These are phyloP conservation scores for Aspergillus conjunctus DNA, from an alignment of 495 filamentous ascomycete species.

Conservation along the genomic window DNA sequence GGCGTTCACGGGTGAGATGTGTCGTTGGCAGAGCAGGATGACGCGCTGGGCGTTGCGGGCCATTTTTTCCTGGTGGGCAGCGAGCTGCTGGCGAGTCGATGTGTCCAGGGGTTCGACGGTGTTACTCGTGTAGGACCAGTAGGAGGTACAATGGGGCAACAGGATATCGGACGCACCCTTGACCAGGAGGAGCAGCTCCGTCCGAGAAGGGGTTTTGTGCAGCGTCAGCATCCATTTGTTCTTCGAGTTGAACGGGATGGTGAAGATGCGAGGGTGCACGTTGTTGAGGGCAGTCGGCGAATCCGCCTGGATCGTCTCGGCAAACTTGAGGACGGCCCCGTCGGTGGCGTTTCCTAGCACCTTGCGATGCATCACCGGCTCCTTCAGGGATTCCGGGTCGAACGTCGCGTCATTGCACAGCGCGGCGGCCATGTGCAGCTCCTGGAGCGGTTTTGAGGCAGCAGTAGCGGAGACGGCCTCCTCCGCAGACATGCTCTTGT, in stretches of 20 bases:
- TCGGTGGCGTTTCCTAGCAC: slow-evolving; percentile 76
- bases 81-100: slow-evolving; percentile 36
- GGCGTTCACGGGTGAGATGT: slow-evolving; percentile 24
- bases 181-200: slow-evolving; percentile 37
- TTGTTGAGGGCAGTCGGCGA: slow-evolving; percentile 57
- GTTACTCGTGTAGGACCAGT: slow-evolving; percentile 41
- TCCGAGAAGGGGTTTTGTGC: slow-evolving; percentile 23
- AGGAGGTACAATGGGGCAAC: slow-evolving; percentile 45
- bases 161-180: slow-evolving; percentile 58
- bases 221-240: slow-evolving; percentile 64
- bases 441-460: slow-evolving; percentile 25
- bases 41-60: slow-evolving; percentile 54
- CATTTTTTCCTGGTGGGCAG: slow-evolving; percentile 42
- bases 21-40: slow-evolving; percentile 49
- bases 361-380: slow-evolving; percentile 56
- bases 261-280: background rate
- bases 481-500: slow-evolving; percentile 21
- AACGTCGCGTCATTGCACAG: slow-evolving; percentile 74
- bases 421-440: slow-evolving; percentile 27
- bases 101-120: slow-evolving; percentile 38
- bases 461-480: slow-evolving; percentile 20
- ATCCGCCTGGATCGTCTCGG: slow-evolving; percentile 53
- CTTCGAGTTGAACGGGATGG: slow-evolving; percentile 73
- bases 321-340: slow-evolving; percentile 67
- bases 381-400: slow-evolving; percentile 56